Evolutionary conservation across 2,329 filamentous ascomycete genomes (phyloP).

Genomic region (Monilinia aucupariae): DNA sequence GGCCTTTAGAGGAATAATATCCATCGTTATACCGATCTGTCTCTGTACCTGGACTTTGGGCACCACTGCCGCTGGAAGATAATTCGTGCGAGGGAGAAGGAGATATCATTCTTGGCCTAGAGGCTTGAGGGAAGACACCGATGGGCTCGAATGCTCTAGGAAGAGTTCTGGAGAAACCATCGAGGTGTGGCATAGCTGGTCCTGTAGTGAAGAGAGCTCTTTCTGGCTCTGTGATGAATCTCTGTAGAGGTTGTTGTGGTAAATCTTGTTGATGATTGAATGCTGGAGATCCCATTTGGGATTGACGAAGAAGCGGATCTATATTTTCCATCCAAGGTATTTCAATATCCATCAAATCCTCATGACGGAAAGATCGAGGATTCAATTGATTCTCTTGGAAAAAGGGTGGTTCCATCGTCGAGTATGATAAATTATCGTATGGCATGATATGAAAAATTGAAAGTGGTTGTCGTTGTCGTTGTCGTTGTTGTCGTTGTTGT

Average conservation of each 20-base stretch:
- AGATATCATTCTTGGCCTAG: slow-evolving; percentile 22
- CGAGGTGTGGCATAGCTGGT: slow-evolving; percentile 1
- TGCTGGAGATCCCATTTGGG: slow-evolving; percentile 3
- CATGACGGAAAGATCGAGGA: slow-evolving; percentile 16
- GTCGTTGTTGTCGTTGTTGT: no score
- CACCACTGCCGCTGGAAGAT: slow-evolving; percentile 25
- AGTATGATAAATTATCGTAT: slow-evolving; percentile 18
- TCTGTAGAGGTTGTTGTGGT: slow-evolving; percentile 23
- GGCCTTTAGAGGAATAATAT: slow-evolving; percentile 20
- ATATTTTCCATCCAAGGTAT: slow-evolving; percentile 21
- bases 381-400: slow-evolving; percentile 16
- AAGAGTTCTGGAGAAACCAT: slow-evolving; percentile 8
- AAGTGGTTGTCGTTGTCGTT: neutral
- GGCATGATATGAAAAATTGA: slow-evolving; percentile 10
- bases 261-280: slow-evolving; percentile 16
- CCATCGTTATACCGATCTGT: slow-evolving; percentile 22
- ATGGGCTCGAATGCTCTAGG: slow-evolving; percentile 19
- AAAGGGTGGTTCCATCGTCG: slow-evolving; percentile 13
- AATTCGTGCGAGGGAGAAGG: slow-evolving; percentile 27
- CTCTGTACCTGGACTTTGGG: slow-evolving; percentile 24
- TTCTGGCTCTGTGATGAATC: slow-evolving; percentile 24
- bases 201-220: slow-evolving; percentile 21
- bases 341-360: slow-evolving; percentile 16
- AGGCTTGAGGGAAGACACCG: slow-evolving; percentile 21
- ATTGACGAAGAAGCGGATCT: slow-evolving; percentile 21